These are phyloP conservation scores for Cucurbita ficifolia DNA, from an alignment of 306 rosid species.

Conservation along the genomic window DNA sequence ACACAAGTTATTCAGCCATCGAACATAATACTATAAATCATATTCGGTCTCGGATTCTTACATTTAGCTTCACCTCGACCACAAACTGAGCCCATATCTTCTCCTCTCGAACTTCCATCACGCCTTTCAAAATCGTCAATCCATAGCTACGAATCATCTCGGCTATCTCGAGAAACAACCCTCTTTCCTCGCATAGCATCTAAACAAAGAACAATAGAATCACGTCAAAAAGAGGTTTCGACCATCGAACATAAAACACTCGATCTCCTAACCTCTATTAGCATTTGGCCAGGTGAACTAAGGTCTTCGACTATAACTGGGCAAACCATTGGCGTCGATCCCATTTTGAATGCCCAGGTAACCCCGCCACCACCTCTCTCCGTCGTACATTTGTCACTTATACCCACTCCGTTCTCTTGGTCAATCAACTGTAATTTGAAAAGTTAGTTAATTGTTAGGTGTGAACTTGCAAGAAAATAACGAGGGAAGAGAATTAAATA, in stretches of 20 bases:
- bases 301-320: slow-evolving; percentile 83
- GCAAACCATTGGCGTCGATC: slow-evolving; percentile 46
- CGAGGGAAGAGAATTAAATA: not conserved
- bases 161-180: slow-evolving; percentile 65
- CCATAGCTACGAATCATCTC: slow-evolving; percentile 52
- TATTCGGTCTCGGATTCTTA: not conserved
- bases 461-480: slow-evolving; percentile 6
- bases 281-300: slow-evolving; percentile 66
- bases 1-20: slow-evolving; percentile 1
- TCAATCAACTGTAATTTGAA: slow-evolving; percentile 33
- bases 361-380: slow-evolving; percentile 29
- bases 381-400: slow-evolving; percentile 18
- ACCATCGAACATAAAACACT: not conserved
- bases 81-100: slow-evolving; percentile 70
- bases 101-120: slow-evolving; percentile 44
- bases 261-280: slow-evolving; percentile 45
- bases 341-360: slow-evolving; percentile 76
- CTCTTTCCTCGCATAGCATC: slow-evolving; percentile 72
- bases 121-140: slow-evolving; percentile 62
- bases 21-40: not conserved
- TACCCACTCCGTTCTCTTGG: slow-evolving; percentile 28
- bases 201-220: slow-evolving; percentile 18
- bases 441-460: not conserved
- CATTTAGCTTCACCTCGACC: slow-evolving; percentile 47
- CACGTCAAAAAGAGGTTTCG: not conserved